A percentile compares a stretch with the other conserved stretches of the same genome.
Evolutionary conservation across 2,329 filamentous ascomycete species (phyloP).

Genomic region (Trichoderma sp.): DNA sequence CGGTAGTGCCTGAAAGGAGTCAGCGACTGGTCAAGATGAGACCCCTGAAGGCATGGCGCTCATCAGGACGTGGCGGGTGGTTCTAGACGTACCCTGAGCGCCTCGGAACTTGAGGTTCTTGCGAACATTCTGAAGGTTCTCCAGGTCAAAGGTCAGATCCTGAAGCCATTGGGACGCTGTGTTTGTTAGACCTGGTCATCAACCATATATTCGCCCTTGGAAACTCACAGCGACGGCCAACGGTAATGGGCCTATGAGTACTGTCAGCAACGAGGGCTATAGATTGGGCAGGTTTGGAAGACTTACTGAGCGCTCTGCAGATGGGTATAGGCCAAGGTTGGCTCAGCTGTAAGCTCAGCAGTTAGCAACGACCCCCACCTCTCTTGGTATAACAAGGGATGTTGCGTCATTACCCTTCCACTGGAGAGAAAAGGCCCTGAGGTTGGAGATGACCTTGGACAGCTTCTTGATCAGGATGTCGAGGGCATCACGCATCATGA

Average conservation of each 20-base stretch:
- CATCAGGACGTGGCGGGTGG: background rate
- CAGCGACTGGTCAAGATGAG: background rate
- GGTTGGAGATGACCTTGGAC: slow-evolving; percentile 75
- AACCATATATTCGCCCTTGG: background rate
- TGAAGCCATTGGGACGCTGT: slow-evolving; percentile 69
- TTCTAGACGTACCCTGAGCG: slow-evolving; percentile 40
- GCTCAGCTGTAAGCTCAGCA: slow-evolving; percentile 46
- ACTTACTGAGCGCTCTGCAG: slow-evolving; percentile 48
- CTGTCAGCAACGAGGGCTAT: background rate
- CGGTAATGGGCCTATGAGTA: background rate
- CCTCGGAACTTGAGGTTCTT: slow-evolving; percentile 74
- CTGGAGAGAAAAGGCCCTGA: slow-evolving; percentile 70
- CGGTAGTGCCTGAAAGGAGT: slow-evolving; percentile 57
- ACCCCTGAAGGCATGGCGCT: background rate
- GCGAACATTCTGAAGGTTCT: slow-evolving; percentile 70
- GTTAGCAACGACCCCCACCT: background rate
- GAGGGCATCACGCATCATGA: slow-evolving; percentile 65
- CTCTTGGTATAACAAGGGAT: background rate
- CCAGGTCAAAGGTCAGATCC: slow-evolving; percentile 65
- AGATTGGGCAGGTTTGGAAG: no score
- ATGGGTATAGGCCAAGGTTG: slow-evolving; percentile 78
- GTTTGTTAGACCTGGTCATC: background rate
- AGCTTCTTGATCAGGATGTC: slow-evolving; percentile 77
- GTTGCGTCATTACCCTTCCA: slow-evolving; percentile 55
- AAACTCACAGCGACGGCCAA: slow-evolving; percentile 31